Base-by-base conservation (phyloP, 495 filamentous ascomycete genomes). In the Penicillium lagena region DNA sequence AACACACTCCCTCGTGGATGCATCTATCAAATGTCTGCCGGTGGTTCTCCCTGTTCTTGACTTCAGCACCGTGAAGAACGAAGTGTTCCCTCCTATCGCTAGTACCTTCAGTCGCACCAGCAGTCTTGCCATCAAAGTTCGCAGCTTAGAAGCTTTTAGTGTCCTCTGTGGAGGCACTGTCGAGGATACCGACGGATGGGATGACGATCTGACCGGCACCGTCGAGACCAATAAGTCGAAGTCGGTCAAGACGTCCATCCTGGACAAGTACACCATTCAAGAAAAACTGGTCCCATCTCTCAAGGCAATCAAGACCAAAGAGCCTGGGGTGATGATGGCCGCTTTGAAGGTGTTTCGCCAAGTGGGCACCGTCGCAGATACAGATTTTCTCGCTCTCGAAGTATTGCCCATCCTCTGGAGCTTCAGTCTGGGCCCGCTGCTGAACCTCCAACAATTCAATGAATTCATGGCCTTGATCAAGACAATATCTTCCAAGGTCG, bases 251-350 rank as follows among this genome's bases (percentile, higher is more conserved):
- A 80, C 78, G 3, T 86, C 88, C 2, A 89, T 89, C 12, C 71
- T 98, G 29, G 93, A 98, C 65, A 97, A 97, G 60, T 96, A 89
- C 53, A 96, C 93, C 1, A 86, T 97, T 53, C 94, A 98, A 58
- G 93, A 97, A 59, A 96, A 95, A 65, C 82, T 98, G 12, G 78
- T 97, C 4, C 93, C 93, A 1, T 71, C 96, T 5, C 74, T 98
- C 42, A 89, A 87, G 56, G 89, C 71, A 1, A 97, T 98, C 62
- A 97, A 97, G 60, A 98, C 93, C 0, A 96, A 94, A 55, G 93
- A 98, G 55, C 93, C 93, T 0, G 90, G 88, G 2, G 93, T 98
- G 3, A 95, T 96, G 86, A 91, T 96, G 79, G 90, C 93, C 1
- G 87, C 89, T 0, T 73, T 96, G 13, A 78, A 80, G 22, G 89